Evolutionary conservation across 495 filamentous ascomycete genomes (phyloP), one percentile per base, ranked within the genome.

Genomic region (Annulohypoxylon nitens): DNA sequence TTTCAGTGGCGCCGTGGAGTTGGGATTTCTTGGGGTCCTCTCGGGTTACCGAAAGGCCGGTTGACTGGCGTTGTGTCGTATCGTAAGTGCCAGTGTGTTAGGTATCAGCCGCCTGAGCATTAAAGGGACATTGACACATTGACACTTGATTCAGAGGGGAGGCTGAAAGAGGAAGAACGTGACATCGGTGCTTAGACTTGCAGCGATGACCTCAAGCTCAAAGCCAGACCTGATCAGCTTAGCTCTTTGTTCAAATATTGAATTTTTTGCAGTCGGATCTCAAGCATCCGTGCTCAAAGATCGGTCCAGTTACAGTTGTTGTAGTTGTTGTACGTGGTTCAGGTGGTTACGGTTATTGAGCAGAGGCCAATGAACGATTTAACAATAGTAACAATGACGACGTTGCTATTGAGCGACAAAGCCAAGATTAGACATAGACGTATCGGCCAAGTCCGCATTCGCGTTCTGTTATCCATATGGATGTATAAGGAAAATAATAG

Each of bases 91-190:
- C 5, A 51, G 45, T 53, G 72, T 75, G 67, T 20, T 58, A 70
- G 62, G 72, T 75, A 67, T 66, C 66, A 74, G 66, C 71, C 71
- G 66, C 48, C 16, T 20, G 63, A 70, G 63, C 23, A 67, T 64
- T 61, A 62, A 61, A 36, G 41, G 34, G 67, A 63, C 58, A 8
- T 57, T 69, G 30, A 30, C 30, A 30, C 30, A 30, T 30, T 30
- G 30, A 30, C 30, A 30, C 3, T 30, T 30, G 57, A 33, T 20
- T 70, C 34, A 37, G 48, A 50, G 53, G 58, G 63, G 72, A 70
- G 72, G 72, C 72, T 75, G 72, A 75, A 68, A 48, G 57, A 54
- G 0, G n/a, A 57, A 57, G 33, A 57, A 37, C 53, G 53, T 57
- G 33, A 57, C 53, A 57, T 65, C 4, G 48, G 25, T 34, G 45